These are phyloP conservation scores for Balakata baccata DNA, from an alignment of 345 rosid species.

Conservation along the genomic window DNA sequence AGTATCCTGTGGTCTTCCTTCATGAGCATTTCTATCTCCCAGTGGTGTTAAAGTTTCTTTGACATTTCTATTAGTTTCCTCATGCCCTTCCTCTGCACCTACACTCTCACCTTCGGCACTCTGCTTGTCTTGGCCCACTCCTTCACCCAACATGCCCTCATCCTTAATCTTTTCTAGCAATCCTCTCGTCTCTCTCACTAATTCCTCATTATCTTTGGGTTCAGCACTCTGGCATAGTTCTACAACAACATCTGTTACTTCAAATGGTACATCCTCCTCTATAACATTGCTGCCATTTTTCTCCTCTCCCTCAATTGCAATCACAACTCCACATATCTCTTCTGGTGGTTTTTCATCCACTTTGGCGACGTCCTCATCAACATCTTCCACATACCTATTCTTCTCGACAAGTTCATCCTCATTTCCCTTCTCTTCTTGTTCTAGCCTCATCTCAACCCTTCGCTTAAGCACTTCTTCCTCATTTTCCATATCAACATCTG, in stretches of 20 bases:
- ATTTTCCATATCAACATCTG: background rate
- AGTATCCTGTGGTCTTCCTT: background rate
- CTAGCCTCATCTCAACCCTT: conserved; percentile 27
- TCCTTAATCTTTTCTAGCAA: conserved; percentile 45
- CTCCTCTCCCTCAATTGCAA: conserved; percentile 20
- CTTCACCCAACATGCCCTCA: conserved; percentile 23
- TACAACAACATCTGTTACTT: conserved; percentile 16
- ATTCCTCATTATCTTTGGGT: conserved; percentile 29
- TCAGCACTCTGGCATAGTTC: conserved; percentile 24
- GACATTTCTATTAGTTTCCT: background rate
- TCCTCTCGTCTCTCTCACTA: conserved; percentile 39
- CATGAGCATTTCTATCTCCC: conserved; percentile 6
- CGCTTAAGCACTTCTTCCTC: conserved; percentile 10
- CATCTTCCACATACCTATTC: conserved; percentile 4
- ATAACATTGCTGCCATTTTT: conserved; percentile 1
- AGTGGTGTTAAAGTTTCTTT: conserved; percentile 5
- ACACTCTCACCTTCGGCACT: background rate
- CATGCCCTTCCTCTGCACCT: conserved; percentile 6
- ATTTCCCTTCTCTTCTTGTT: conserved; percentile 8
- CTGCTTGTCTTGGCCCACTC: background rate
- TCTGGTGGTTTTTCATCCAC: conserved; percentile 7
- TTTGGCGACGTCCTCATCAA: background rate
- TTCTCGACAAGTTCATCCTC: conserved; percentile 5
- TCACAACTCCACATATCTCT: conserved; percentile 1
- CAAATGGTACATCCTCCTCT: conserved; percentile 14